A percentile compares a stretch with the other conserved stretches of the same genome.
These are phyloP conservation scores for Kalaharituber pfeilii DNA, from an alignment of 2,329 filamentous ascomycete species.

Conservation along the genomic window DNA sequence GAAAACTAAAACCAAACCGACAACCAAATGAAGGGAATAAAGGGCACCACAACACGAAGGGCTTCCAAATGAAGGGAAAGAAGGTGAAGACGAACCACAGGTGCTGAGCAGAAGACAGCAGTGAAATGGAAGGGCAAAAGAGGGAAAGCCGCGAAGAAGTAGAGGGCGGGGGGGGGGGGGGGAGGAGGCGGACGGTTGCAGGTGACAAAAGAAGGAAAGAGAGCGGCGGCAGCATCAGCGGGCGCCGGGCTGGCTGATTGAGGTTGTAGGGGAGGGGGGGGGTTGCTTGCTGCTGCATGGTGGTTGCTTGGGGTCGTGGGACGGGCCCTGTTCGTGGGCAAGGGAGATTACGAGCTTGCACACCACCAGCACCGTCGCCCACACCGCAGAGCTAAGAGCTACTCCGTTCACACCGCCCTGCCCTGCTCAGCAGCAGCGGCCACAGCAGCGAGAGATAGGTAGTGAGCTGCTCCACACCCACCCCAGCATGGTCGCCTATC, in stretches of 20 bases:
- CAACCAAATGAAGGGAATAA: conserved; percentile 17
- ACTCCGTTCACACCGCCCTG: no score
- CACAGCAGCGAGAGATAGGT: neutral
- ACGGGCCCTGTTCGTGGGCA: neutral
- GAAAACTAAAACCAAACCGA: conserved; percentile 17
- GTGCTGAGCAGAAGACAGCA: neutral
- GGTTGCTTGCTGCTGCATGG: neutral
- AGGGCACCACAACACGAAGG: conserved; percentile 17
- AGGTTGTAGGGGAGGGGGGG: no score
- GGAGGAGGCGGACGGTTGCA: neutral
- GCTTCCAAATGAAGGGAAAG: conserved; percentile 20
- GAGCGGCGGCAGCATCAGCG: conserved; percentile 11
- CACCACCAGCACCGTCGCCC: neutral
- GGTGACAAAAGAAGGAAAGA: neutral
- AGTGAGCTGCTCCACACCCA: neutral
- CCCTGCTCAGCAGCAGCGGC: neutral
- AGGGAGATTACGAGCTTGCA: neutral
- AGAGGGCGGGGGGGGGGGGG: neutral
- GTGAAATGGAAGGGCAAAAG: conserved; percentile 12
- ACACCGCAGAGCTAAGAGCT: no score
- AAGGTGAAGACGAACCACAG: conserved; percentile 13
- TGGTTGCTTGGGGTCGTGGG: neutral
- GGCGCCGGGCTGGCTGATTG: conserved; percentile 3
- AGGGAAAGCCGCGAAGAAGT: conserved; percentile 6
- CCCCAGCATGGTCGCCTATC: neutral